Evolutionary conservation across 2,329 filamentous ascomycete genomes (phyloP).

Genomic region (Penicillium sp.): DNA sequence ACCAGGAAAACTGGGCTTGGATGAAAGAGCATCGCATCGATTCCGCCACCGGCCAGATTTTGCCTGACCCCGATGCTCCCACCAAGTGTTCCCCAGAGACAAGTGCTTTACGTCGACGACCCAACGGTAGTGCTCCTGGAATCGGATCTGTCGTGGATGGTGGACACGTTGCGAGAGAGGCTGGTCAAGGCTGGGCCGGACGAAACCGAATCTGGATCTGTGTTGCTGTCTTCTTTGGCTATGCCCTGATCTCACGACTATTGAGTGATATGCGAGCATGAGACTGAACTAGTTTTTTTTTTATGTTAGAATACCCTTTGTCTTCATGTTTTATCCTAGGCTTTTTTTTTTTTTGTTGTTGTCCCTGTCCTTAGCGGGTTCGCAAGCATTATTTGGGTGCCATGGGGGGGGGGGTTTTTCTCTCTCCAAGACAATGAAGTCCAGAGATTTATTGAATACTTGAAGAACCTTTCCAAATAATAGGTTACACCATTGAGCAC

Average conservation of each 20-base stretch:
- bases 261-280: constrained; percentile 55
- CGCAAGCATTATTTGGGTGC: constrained; percentile 19
- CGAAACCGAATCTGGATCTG: constrained; percentile 76
- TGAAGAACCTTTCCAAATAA: not conserved
- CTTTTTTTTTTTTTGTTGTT: not conserved
- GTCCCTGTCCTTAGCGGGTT: constrained; percentile 18
- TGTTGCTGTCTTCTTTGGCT: constrained; percentile 70
- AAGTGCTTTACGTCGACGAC: constrained; percentile 65
- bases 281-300: constrained; percentile 6
- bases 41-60: constrained; percentile 66
- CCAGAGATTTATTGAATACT: not conserved
- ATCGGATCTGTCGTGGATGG: constrained; percentile 73
- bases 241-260: constrained; percentile 77
- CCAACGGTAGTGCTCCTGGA: constrained; percentile 53
- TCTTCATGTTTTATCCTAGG: not conserved
- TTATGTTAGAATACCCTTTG: constrained; percentile 5
- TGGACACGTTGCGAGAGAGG: constrained; percentile 70
- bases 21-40: constrained; percentile 84
- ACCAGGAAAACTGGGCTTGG: constrained; percentile 88
- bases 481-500: constrained; percentile 22
- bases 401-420: not conserved
- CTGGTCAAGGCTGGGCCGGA: constrained; percentile 77
- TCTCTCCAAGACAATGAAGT: not conserved
- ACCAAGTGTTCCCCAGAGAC: constrained; percentile 60
- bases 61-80: constrained; percentile 56